Conservation (phyloP, 768 basidiomycete species). For the Leucosporidium creatinivorum region DNA sequence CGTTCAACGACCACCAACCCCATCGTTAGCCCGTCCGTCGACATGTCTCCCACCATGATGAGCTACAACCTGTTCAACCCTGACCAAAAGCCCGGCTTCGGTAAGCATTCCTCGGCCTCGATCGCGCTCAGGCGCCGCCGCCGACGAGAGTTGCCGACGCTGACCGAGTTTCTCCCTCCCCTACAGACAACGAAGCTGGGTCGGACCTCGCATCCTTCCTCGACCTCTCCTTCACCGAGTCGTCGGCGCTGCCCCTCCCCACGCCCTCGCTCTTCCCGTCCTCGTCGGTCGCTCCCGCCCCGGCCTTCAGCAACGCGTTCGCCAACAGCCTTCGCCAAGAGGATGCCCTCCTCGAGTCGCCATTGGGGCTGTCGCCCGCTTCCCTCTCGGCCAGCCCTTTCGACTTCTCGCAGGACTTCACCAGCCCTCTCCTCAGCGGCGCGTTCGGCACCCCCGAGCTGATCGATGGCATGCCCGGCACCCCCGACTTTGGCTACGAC, state of each 20-base stretch:
- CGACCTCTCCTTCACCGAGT: neutral
- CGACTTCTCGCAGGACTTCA: slow-evolving; percentile 15
- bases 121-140: neutral
- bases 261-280: neutral
- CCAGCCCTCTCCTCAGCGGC: slow-evolving; percentile 7
- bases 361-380: slow-evolving; percentile 28
- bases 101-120: neutral
- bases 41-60: neutral
- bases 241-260: neutral
- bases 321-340: slow-evolving; percentile 16
- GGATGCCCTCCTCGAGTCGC: slow-evolving; percentile 33
- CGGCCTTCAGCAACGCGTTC: slow-evolving; percentile 9
- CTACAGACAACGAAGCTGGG: neutral
- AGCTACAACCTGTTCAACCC: neutral
- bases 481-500: neutral
- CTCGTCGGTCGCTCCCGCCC: neutral
- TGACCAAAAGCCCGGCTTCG: neutral
- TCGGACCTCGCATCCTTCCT: neutral
- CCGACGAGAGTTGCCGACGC: neutral
- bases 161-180: neutral
- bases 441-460: neutral
- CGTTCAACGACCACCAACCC: neutral
- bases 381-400: slow-evolving; percentile 22
- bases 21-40: neutral
- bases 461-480: slow-evolving; percentile 11